Percentiles rank a stretch among this genome's conserved stretches.
Conservation (phyloP, 1,139 yeast genomes). For the Lodderomyces orthopsilosis region DNA sequence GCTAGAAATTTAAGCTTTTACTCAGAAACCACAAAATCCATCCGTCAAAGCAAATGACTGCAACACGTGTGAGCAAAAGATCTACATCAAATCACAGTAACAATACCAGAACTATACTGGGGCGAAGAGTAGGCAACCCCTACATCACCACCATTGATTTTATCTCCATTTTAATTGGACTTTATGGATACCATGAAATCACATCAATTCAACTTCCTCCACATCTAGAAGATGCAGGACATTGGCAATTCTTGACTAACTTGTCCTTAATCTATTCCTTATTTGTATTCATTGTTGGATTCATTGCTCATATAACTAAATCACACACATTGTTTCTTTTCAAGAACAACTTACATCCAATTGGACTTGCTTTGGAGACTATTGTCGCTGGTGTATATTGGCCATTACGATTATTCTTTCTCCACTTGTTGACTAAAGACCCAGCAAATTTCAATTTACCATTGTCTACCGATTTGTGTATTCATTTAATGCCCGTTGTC, state of each 20-base stretch:
- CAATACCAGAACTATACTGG: not conserved
- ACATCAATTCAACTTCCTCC: conserved; percentile 35
- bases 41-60: not conserved
- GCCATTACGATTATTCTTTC: conserved; percentile 56
- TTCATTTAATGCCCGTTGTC: conserved; percentile 59
- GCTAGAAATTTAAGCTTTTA: too few relatives aligned
- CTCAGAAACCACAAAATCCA: too few relatives aligned
- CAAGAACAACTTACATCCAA: conserved; percentile 45
- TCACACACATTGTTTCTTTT: conserved; percentile 22
- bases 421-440: conserved; percentile 38
- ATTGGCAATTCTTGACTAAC: conserved; percentile 67
- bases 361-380: conserved; percentile 55
- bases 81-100: not conserved
- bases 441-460: conserved; percentile 37
- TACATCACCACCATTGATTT: conserved; percentile 24
- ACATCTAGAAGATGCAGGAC: conserved; percentile 53
- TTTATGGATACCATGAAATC: conserved; percentile 25
- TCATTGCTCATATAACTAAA: conserved; percentile 34
- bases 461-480: conserved; percentile 48
- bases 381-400: conserved; percentile 64
- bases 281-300: conserved; percentile 40
- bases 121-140: conserved; percentile 33
- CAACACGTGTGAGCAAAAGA: not conserved
- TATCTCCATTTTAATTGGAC: conserved; percentile 29
- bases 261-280: conserved; percentile 51